Base-by-base conservation (phyloP, 2,329 filamentous ascomycete genomes). In the Gremmenia infestans region DNA sequence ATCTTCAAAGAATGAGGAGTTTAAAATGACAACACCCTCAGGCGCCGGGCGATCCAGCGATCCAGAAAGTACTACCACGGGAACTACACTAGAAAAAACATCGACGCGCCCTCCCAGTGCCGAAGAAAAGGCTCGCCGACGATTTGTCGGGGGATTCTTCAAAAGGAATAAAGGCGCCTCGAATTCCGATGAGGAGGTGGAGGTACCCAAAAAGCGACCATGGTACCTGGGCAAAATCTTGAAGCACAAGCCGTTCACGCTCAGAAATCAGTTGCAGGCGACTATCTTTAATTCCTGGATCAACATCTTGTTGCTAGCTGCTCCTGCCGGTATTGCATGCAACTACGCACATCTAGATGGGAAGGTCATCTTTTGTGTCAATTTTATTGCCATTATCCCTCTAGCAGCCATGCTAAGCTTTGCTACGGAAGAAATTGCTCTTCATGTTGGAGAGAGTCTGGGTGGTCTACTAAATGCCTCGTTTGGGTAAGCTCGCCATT, bases 331-430 rank as follows among this genome's bases (percentile, higher is more conserved):
- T 56, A 90, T 96, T 65, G 88, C 81, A 2, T 71, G 93, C 52
- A 82, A 89, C 65, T 91, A 87, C 67, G 73, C 83, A 4, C 65
- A 70, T 11, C 74, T 88, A 51, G 77, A 80, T 66, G 76, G 79
- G 3, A 78, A 87, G 56, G 81, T 79, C 35, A 77, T 94, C 48
- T 97, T 97, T 67, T 82, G 92, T 54, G 81, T 97, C 72, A 97
- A 97, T 75, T 97, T 97, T 67, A 81, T 97, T 61, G 93, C 92
- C 59, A 96, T 97, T 64, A 86, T 97, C 57, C 92, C 92, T 0
- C 78, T 97, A 42, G 93, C 93, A 2, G 89, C 87, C 14, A 86
- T 96, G 77, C 78, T 97, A 23, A 87, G 88, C 65, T 96, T 88
- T 67, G 89, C 90, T 0, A 97, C 93, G 0, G 93, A 97, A 71